These are phyloP conservation scores for Dryadomyces quercivorus DNA, from an alignment of 2,329 filamentous ascomycete species.

Conservation along the genomic window DNA sequence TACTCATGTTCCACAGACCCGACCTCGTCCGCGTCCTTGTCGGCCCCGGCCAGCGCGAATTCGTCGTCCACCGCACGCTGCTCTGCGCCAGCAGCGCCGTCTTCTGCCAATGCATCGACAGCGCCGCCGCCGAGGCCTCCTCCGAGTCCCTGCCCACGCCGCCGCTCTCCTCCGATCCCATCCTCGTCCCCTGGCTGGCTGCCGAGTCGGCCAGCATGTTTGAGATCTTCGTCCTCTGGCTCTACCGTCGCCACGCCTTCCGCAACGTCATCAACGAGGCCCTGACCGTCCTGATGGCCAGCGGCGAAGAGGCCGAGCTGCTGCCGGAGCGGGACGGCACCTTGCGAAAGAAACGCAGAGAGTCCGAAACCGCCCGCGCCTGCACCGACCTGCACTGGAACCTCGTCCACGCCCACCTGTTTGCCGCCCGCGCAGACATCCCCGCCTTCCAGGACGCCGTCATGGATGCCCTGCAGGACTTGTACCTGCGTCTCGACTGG, in stretches of 20 bases:
- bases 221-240: constrained; percentile 39
- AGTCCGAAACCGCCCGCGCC: constrained; percentile 9
- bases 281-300: constrained; percentile 16
- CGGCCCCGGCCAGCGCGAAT: constrained; percentile 18
- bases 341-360: background rate
- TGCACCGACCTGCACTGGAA: constrained; percentile 38
- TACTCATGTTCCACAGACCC: too few species aligned
- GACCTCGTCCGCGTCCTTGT: constrained; percentile 19
- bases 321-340: background rate
- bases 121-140: background rate
- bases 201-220: constrained; percentile 39
- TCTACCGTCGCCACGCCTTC: constrained; percentile 32
- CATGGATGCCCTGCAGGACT: constrained; percentile 46
- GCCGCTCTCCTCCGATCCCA: background rate
- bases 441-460: constrained; percentile 40
- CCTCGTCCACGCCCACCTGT: constrained; percentile 43
- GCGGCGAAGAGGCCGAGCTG: background rate
- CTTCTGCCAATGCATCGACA: constrained; percentile 34
- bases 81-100: constrained; percentile 34
- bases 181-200: constrained; percentile 24
- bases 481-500: constrained; percentile 47
- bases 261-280: constrained; percentile 29
- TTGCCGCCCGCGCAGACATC: constrained; percentile 38
- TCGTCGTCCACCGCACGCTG: constrained; percentile 22
- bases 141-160: background rate